These are phyloP conservation scores for Colletotrichum sublineola DNA, from an alignment of 2,329 filamentous ascomycete species.

Conservation along the genomic window DNA sequence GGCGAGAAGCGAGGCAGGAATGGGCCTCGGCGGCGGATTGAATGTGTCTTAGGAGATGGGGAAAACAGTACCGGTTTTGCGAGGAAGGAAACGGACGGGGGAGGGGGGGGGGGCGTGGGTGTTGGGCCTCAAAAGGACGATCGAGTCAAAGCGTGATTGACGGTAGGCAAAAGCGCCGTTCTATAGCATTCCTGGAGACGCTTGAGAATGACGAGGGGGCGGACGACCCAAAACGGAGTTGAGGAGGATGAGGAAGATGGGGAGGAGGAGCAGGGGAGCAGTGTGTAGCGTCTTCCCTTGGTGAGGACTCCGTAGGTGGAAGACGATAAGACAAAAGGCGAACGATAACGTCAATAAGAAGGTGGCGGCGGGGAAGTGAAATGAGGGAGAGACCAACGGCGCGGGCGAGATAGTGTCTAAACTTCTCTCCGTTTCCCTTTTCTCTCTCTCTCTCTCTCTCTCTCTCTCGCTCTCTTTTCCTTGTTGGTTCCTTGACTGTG, in stretches of 20 bases:
- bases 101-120: background rate
- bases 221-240: constrained; percentile 27
- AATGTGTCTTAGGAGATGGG: constrained; percentile 34
- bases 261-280: constrained; percentile 9
- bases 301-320: background rate
- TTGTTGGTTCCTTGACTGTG: background rate
- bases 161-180: constrained; percentile 31
- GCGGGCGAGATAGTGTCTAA: background rate
- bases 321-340: background rate
- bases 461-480: background rate
- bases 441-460: background rate
- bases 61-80: constrained; percentile 33
- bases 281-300: background rate
- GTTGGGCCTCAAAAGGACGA: constrained; percentile 18
- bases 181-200: constrained; percentile 30
- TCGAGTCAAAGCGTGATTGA: constrained; percentile 38
- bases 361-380: background rate
- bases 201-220: constrained; percentile 40
- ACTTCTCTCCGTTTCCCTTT: background rate
- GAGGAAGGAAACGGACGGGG: constrained; percentile 13
- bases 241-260: constrained; percentile 10
- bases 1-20: constrained; percentile 17
- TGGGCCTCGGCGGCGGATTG: constrained; percentile 28
- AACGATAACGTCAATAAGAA: background rate
- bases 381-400: background rate